Percentiles rank a stretch among this genome's conserved stretches.
phyloP scores from a whole-genome alignment of 345 rosid genomes.

The Lepidium didymum region DNA sequence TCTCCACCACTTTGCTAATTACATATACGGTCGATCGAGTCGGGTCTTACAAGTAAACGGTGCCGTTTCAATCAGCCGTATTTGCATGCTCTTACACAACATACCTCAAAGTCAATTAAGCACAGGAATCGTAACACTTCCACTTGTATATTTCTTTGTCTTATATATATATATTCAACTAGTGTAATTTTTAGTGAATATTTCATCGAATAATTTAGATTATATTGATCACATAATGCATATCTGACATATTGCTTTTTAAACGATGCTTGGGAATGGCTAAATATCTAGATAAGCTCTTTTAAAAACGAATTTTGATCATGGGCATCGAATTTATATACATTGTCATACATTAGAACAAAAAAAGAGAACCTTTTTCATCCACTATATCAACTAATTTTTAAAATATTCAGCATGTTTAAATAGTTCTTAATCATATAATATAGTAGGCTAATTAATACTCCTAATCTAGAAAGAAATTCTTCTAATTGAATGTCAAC shows the following conservation, averaged over 20 bases:
- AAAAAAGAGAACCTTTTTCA: neutral
- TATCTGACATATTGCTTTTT: neutral
- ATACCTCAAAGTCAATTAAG: neutral
- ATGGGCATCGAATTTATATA: slow-evolving; percentile 20
- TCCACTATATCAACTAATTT: neutral
- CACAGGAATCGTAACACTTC: slow-evolving; percentile 5
- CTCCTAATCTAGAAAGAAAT: neutral
- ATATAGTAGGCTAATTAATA: neutral
- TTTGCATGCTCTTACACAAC: neutral
- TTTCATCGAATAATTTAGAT: neutral
- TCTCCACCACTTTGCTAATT: slow-evolving; percentile 25
- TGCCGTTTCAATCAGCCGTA: neutral
- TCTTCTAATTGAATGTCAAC: neutral
- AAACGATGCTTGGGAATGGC: neutral
- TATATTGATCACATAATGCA: neutral
- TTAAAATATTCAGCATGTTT: neutral
- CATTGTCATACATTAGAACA: slow-evolving; percentile 5
- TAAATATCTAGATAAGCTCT: slow-evolving; percentile 10
- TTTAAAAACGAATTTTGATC: neutral
- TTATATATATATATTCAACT: neutral
- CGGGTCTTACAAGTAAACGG: neutral
- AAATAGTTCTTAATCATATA: neutral
- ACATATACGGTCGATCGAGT: slow-evolving; percentile 4
- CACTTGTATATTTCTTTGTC: slow-evolving; percentile 3
- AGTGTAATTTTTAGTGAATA: neutral